phyloP scores from a whole-genome alignment of 345 rosid species.

The Heritiera fomes region DNA sequence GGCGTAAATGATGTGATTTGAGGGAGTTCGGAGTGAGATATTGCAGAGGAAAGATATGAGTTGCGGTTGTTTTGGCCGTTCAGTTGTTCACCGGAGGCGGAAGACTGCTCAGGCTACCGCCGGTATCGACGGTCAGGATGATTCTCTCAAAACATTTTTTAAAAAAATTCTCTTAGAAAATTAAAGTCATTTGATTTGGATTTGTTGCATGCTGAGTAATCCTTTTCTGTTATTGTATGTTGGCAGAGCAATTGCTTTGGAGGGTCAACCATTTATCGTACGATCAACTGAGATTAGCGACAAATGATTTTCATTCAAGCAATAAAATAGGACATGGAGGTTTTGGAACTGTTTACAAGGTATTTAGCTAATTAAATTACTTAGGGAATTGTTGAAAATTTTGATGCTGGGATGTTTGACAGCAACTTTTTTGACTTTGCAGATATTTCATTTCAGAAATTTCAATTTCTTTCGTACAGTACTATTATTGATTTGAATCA shows the following conservation, averaged over 20 bases:
- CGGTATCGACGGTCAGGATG: constrained; percentile 38
- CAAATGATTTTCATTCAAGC: constrained; percentile 43
- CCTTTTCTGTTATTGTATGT: not conserved
- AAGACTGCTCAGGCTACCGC: constrained; percentile 2
- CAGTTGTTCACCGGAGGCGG: constrained; percentile 8
- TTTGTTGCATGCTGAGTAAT: not conserved
- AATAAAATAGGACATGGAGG: constrained; percentile 62
- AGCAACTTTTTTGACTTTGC: too few species aligned
- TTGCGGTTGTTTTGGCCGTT: constrained; percentile 46
- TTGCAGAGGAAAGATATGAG: constrained; percentile 34
- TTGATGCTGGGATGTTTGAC: too few species aligned
- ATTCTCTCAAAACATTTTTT: not conserved
- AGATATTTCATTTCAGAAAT: too few species aligned
- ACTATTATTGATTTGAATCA: too few species aligned
- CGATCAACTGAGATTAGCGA: constrained; percentile 44
- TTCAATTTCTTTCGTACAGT: too few species aligned
- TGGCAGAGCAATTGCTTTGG: constrained; percentile 36
- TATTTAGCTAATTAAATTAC: not conserved
- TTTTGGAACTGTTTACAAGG: constrained; percentile 67
- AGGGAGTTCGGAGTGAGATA: constrained; percentile 4
- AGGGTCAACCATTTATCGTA: constrained; percentile 43
- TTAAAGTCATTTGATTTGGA: not conserved
- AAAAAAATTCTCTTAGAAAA: not conserved
- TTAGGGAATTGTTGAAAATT: too few species aligned
- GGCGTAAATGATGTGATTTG: constrained; percentile 28